A percentile compares a stretch with the other conserved stretches of the same genome.
Evolutionary conservation across 805 yeast genomes (phyloP).

Genomic region (Ogataea allantospora): DNA sequence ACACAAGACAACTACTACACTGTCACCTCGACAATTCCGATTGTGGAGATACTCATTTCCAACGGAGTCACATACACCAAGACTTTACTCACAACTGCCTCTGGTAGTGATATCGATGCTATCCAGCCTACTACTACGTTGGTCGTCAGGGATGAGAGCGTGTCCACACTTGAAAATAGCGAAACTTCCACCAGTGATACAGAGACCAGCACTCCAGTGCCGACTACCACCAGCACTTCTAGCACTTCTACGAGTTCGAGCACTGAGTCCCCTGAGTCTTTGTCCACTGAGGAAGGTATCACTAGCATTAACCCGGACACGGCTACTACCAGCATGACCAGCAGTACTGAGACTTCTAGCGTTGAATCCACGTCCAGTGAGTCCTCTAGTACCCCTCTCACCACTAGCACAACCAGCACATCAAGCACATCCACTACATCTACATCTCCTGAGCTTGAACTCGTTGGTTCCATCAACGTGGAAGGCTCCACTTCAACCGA

Average conservation of each 20-base stretch:
- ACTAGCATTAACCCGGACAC: slow-evolving; percentile 15
- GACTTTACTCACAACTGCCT: slow-evolving; percentile 42
- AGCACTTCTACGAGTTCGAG: slow-evolving; percentile 19
- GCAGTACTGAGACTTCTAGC: slow-evolving; percentile 3
- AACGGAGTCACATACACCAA: slow-evolving; percentile 50
- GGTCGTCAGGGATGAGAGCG: slow-evolving; percentile 13
- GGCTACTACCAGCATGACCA: slow-evolving; percentile 8
- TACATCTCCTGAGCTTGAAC: slow-evolving; percentile 1
- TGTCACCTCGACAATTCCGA: slow-evolving; percentile 49
- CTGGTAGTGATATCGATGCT: slow-evolving; percentile 22
- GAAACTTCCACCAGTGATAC: slow-evolving; percentile 8
- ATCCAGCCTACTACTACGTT: slow-evolving; percentile 21
- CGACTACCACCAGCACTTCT: slow-evolving; percentile 21
- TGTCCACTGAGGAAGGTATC: slow-evolving; percentile 11
- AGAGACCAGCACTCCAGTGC: slow-evolving; percentile 9
- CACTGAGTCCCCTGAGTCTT: slow-evolving; percentile 20
- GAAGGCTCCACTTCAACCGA: background rate
- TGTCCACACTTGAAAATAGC: slow-evolving; percentile 7
- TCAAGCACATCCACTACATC: slow-evolving; percentile 7
- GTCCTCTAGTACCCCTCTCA: background rate
- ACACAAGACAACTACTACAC: slow-evolving; percentile 36
- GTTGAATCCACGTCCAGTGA: slow-evolving; percentile 12
- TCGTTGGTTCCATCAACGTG: slow-evolving; percentile 27
- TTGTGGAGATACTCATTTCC: slow-evolving; percentile 51
- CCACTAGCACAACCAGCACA: slow-evolving; percentile 9